Percentiles rank a stretch among this genome's conserved stretches.
Evolutionary conservation across 2,329 filamentous ascomycete species (phyloP).

Genomic region (Chaetomium olivaceum): DNA sequence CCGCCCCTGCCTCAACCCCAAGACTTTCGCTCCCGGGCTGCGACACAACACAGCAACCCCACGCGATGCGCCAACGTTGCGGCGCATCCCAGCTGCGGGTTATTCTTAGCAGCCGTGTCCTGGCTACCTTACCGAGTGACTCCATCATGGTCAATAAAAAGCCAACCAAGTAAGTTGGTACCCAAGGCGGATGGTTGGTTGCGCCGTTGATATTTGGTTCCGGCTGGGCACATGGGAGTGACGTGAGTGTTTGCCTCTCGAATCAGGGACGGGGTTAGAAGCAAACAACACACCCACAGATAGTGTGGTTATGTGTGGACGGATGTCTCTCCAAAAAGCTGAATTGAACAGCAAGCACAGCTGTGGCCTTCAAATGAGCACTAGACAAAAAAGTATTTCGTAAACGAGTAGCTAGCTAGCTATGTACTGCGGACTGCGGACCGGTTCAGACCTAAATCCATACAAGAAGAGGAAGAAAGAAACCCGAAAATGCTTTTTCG

Average conservation of each 20-base stretch:
- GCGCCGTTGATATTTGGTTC: background rate
- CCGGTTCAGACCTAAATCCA: background rate
- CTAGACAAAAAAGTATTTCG: background rate
- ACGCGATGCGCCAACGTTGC: background rate
- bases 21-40: background rate
- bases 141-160: too few species aligned
- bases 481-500: constrained; percentile 4
- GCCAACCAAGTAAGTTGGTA: background rate
- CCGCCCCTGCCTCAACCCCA: background rate
- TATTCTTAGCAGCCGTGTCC: background rate
- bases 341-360: background rate
- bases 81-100: background rate
- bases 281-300: background rate
- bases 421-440: background rate
- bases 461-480: constrained; percentile 17
- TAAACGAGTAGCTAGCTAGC: background rate
- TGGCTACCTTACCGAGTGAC: background rate
- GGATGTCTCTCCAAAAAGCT: background rate
- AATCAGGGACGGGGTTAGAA: background rate
- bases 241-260: background rate
- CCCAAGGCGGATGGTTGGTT: background rate
- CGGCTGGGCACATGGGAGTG: too few species aligned
- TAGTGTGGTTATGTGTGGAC: background rate
- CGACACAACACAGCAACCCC: background rate
- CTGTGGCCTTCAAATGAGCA: background rate